A percentile compares a stretch with the other conserved stretches of the same genome.
Evolutionary conservation across 306 rosid species (phyloP).

Genomic region (Prinsepia uniflora): DNA sequence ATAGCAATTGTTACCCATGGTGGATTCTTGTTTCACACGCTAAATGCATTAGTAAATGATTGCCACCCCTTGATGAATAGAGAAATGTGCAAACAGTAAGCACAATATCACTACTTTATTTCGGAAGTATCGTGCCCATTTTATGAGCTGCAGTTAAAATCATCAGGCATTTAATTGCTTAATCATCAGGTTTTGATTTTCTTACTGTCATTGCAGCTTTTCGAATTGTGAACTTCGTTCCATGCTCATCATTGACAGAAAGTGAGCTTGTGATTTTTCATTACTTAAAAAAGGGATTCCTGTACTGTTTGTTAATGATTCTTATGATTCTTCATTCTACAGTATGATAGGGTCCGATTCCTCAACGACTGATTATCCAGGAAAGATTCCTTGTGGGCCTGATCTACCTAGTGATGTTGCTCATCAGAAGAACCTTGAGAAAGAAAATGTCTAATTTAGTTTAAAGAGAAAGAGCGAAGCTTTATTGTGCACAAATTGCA

Average conservation of each 20-base stretch:
- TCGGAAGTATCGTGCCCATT: background rate
- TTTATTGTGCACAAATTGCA: background rate
- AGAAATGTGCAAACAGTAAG: constrained; percentile 79
- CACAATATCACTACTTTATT: background rate
- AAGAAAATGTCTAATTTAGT: constrained; percentile 25
- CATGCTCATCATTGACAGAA: constrained; percentile 51
- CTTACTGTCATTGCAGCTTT: constrained; percentile 44
- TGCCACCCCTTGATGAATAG: constrained; percentile 64
- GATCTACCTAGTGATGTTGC: constrained; percentile 53
- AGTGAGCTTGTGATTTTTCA: constrained; percentile 38
- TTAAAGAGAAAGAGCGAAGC: background rate
- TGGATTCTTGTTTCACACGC: constrained; percentile 72
- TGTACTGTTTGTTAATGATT: constrained; percentile 3
- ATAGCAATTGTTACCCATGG: constrained; percentile 86
- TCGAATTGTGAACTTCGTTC: constrained; percentile 76
- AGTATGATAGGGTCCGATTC: constrained; percentile 51
- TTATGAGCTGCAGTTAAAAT: background rate
- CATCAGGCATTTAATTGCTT: background rate
- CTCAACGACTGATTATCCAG: constrained; percentile 58
- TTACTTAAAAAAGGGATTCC: background rate
- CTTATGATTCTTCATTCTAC: constrained; percentile 28
- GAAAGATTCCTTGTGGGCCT: constrained; percentile 55
- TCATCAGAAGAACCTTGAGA: constrained; percentile 21
- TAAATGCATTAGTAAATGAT: constrained; percentile 56
- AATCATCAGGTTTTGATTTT: constrained; percentile 1